Conservation (phyloP, 441 rosid species). For the Pelargonium australe region DNA sequence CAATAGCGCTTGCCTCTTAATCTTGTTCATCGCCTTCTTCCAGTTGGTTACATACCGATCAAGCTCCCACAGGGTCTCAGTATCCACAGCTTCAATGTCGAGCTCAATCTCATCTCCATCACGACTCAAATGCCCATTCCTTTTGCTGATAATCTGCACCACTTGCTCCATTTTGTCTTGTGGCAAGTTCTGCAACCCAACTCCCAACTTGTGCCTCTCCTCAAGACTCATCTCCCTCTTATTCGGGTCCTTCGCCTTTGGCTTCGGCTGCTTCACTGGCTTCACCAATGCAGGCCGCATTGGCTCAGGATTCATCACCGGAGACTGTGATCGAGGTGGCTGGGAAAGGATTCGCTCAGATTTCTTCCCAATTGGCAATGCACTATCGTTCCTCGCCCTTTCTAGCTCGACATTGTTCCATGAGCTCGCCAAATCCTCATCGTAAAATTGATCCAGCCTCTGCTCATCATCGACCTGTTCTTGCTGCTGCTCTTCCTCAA, state of each 20-base stretch:
- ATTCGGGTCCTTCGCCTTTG: constrained; percentile 42
- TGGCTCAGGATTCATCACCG: constrained; percentile 20
- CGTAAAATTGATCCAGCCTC: constrained; percentile 10
- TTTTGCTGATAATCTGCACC: constrained; percentile 28
- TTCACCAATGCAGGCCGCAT: constrained; percentile 37
- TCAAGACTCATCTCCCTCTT: constrained; percentile 69
- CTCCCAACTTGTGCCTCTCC: constrained; percentile 74
- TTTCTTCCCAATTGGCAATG: constrained; percentile 20
- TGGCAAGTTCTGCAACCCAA: constrained; percentile 81
- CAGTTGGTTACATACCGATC: constrained; percentile 86
- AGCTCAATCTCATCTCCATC: constrained; percentile 97
- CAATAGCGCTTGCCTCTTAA: constrained; percentile 74
- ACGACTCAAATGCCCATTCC: constrained; percentile 66
- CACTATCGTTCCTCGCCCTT: constrained; percentile 21
- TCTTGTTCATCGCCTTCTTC: constrained; percentile 84
- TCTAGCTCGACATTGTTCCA: constrained; percentile 41
- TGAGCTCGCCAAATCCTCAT: constrained; percentile 41
- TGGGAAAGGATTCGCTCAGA: constrained; percentile 25
- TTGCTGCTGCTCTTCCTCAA: constrained; percentile 25
- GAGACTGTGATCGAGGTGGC: background rate
- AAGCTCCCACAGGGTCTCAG: constrained; percentile 91
- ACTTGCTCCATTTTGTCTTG: constrained; percentile 92
- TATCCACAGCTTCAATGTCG: constrained; percentile 84
- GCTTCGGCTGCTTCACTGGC: constrained; percentile 71
- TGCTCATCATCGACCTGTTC: constrained; percentile 4